phyloP scores from a whole-genome alignment of 345 rosid genomes.

The Citrus australasica region DNA sequence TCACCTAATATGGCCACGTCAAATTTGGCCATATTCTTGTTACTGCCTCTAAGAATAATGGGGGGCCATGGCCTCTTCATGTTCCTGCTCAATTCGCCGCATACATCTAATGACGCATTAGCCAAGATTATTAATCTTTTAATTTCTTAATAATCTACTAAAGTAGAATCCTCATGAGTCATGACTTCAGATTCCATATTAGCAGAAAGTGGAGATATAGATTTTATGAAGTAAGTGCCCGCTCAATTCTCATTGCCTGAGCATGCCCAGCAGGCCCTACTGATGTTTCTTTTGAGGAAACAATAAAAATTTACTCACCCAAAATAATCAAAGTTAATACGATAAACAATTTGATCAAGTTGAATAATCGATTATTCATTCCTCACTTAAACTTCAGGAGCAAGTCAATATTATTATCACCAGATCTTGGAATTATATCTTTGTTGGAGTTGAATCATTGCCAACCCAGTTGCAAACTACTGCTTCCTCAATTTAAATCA shows the following conservation, averaged over 20 bases:
- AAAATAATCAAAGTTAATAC: not conserved
- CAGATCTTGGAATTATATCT: not conserved
- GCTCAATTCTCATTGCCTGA: conserved; percentile 17
- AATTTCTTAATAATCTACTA: conserved; percentile 5
- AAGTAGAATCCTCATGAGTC: conserved; percentile 33
- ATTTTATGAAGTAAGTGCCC: not conserved
- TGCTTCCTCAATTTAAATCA: not conserved
- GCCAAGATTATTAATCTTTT: conserved; percentile 5
- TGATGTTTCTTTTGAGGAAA: conserved; percentile 30
- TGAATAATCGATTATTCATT: conserved; percentile 4
- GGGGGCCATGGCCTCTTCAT: conserved; percentile 33
- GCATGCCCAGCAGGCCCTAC: conserved; percentile 26
- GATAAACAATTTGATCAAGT: not conserved
- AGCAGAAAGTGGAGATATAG: conserved; percentile 1
- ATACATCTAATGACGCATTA: conserved; percentile 12
- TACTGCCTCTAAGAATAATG: conserved; percentile 36
- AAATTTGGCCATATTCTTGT: not conserved
- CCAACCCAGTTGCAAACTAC: not conserved
- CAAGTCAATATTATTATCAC: conserved; percentile 14
- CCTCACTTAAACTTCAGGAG: not conserved
- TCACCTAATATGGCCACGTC: not conserved
- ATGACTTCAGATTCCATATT: conserved; percentile 15
- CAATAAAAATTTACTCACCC: conserved; percentile 9
- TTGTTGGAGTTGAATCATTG: conserved; percentile 1
- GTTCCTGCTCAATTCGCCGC: conserved; percentile 35